phyloP scores from a whole-genome alignment of 2,329 filamentous ascomycete genomes.

The Calonectria pauciramosa region DNA sequence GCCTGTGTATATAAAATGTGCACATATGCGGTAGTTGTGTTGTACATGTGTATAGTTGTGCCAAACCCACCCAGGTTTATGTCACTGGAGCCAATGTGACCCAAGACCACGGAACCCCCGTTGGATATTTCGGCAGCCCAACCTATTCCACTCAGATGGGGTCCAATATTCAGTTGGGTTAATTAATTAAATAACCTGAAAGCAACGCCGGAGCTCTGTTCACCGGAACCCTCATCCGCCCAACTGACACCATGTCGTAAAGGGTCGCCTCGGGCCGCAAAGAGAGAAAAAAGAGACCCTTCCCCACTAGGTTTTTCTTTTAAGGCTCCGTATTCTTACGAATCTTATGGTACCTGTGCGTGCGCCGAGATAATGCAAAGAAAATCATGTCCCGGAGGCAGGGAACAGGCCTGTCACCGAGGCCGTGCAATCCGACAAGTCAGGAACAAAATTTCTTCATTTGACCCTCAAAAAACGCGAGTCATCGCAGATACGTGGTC shows the following conservation, averaged over 20 bases:
- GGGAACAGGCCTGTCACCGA: constrained; percentile 9
- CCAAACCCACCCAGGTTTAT: not conserved
- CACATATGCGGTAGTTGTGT: not conserved
- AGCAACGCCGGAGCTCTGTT: constrained; percentile 6
- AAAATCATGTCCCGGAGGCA: constrained; percentile 5
- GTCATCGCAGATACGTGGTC: not conserved
- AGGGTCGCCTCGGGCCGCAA: not conserved
- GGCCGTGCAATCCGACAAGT: constrained; percentile 10
- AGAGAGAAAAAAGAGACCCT: not conserved
- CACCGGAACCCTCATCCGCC: constrained; percentile 2
- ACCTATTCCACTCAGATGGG: not conserved
- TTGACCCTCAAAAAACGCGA: constrained; percentile 1
- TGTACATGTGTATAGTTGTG: constrained; percentile 1
- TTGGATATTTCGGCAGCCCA: not conserved
- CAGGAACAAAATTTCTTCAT: not conserved
- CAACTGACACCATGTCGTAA: not conserved
- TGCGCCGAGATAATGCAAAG: not conserved
- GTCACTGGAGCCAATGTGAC: not conserved
- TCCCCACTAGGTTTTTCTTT: not conserved
- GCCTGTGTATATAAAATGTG: not conserved
- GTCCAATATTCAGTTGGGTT: not conserved
- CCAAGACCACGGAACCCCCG: not conserved
- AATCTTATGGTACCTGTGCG: not conserved
- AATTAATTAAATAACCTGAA: constrained; percentile 8
- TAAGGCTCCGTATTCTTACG: not conserved